Evolutionary conservation across 2,329 filamentous ascomycete genomes (phyloP), one percentile per base, ranked within the genome.

Genomic region (Phialocephala sp.): DNA sequence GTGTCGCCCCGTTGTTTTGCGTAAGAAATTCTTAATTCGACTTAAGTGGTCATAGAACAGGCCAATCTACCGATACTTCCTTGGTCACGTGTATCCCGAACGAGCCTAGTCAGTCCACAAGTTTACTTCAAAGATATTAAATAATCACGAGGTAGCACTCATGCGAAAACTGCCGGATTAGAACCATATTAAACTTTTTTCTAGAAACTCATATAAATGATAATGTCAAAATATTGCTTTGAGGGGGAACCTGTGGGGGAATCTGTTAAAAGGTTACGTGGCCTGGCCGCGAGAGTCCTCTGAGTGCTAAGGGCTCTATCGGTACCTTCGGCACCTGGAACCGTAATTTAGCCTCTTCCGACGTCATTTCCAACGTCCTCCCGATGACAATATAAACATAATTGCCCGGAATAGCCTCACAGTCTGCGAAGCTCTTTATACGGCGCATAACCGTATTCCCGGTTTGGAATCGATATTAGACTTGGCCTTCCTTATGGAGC

Each of bases 371-470:
- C 41, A 20, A 45, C 20, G 15, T 4, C 41, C 41, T 20, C 20
- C 20, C 41, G 41, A 45, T 45, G 14, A 45, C 41, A 45, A 45
- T 45, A 15, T 45, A 45, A 45, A 15, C 8, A 15, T 45, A 15
- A 45, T 52, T 52, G n/a, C 47, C 47, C n/a, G 9, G 47, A 52
- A 52, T 52, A 22, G 47, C 47, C 47, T 22, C 47, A 52, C 47
- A 3, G n/a, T 20, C 47, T 12, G 20, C 9, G 11, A 22, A 22
- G 20, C 9, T 41, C 37, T 41, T 41, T 41, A 41, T 41, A 12
- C 37, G 15, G 11, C 37, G n/a, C n/a, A 52, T 22, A 52, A 22
- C 47, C n/a, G 47, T 52, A 52, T n/a, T 52, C 24, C 47, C 47
- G 47, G 47, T n/a, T 52, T 52, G 47, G 47, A 2, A 52, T 52